Percentiles rank a stretch among this genome's conserved stretches.
phyloP scores from a whole-genome alignment of 169 alveolate species.

The Babesia bigemina region DNA sequence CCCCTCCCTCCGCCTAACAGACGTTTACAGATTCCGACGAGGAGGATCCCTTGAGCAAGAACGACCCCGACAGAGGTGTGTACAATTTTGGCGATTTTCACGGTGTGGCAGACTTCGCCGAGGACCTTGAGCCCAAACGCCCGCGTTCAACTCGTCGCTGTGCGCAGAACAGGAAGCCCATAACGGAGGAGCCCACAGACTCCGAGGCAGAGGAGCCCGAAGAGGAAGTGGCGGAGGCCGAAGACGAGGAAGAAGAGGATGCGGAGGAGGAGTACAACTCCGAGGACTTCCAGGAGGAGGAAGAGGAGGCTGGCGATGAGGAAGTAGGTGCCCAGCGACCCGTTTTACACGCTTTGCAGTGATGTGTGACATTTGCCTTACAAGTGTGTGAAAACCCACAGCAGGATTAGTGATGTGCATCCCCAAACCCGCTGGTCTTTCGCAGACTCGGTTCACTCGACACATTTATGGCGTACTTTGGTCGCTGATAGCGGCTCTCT shows the following conservation, averaged over 20 bases:
- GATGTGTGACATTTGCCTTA: neutral
- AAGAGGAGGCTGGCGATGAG: slow-evolving; percentile 58
- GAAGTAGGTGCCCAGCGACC: slow-evolving; percentile 29
- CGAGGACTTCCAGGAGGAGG: slow-evolving; percentile 60
- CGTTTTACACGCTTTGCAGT: neutral
- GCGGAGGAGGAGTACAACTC: slow-evolving; percentile 36
- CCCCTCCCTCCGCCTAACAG: neutral
- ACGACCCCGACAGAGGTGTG: slow-evolving; percentile 51
- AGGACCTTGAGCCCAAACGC: slow-evolving; percentile 50
- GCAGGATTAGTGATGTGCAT: slow-evolving; percentile 30
- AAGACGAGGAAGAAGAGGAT: slow-evolving; percentile 70
- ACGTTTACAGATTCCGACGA: slow-evolving; percentile 31
- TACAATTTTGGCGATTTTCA: neutral
- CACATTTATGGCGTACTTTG: neutral
- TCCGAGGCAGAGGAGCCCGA: slow-evolving; percentile 60
- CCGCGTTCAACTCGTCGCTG: slow-evolving; percentile 55
- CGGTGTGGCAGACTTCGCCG: slow-evolving; percentile 13
- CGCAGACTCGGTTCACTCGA: neutral
- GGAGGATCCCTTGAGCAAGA: slow-evolving; percentile 35
- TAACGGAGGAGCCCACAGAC: slow-evolving; percentile 49
- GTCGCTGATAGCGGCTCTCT: neutral
- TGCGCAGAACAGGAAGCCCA: slow-evolving; percentile 42
- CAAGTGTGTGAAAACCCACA: neutral
- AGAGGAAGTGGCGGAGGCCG: slow-evolving; percentile 46
- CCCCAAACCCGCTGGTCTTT: slow-evolving; percentile 3